Percentiles rank a stretch among this genome's conserved stretches.
phyloP scores from a whole-genome alignment of 495 filamentous ascomycete genomes.

The Aspergillus sclerotioniger region DNA sequence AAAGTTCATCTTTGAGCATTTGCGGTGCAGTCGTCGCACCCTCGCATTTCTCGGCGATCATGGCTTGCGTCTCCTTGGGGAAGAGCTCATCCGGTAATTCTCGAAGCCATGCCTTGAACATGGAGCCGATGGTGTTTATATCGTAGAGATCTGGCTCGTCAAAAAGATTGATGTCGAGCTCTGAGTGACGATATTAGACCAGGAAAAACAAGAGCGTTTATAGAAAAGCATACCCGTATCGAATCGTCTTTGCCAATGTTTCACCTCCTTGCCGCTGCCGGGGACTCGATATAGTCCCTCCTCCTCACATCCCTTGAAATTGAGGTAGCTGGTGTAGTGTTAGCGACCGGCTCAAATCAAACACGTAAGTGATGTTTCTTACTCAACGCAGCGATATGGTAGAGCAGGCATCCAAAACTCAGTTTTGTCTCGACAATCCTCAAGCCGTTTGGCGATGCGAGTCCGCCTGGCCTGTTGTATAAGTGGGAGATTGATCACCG shows the following conservation, averaged over 20 bases:
- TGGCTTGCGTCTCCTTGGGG: slow-evolving; percentile 72
- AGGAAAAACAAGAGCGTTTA: background rate
- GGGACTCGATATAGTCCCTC: slow-evolving; percentile 88
- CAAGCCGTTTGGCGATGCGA: slow-evolving; percentile 79
- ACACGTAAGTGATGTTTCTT: slow-evolving; percentile 21
- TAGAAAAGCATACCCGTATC: slow-evolving; percentile 60
- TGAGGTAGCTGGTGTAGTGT: slow-evolving; percentile 62
- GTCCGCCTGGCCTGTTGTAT: slow-evolving; percentile 83
- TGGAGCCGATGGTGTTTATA: slow-evolving; percentile 87
- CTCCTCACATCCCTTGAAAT: slow-evolving; percentile 84
- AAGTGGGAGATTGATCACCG: slow-evolving; percentile 75
- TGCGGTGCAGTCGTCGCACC: slow-evolving; percentile 76
- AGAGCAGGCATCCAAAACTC: slow-evolving; percentile 97
- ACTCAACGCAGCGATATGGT: slow-evolving; percentile 87
- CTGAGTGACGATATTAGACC: slow-evolving; percentile 33
- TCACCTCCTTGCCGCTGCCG: slow-evolving; percentile 78
- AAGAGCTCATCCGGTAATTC: slow-evolving; percentile 89
- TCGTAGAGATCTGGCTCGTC: slow-evolving; percentile 81
- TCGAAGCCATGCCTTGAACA: slow-evolving; percentile 93
- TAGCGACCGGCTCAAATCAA: slow-evolving; percentile 13
- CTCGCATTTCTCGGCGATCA: slow-evolving; percentile 69
- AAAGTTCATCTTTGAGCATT: slow-evolving; percentile 82
- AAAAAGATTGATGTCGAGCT: slow-evolving; percentile 82
- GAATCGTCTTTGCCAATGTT: slow-evolving; percentile 83
- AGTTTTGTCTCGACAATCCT: slow-evolving; percentile 84